Base-by-base conservation (phyloP, 169 alveolate species). In the Amoebophrya sp. region DNA sequence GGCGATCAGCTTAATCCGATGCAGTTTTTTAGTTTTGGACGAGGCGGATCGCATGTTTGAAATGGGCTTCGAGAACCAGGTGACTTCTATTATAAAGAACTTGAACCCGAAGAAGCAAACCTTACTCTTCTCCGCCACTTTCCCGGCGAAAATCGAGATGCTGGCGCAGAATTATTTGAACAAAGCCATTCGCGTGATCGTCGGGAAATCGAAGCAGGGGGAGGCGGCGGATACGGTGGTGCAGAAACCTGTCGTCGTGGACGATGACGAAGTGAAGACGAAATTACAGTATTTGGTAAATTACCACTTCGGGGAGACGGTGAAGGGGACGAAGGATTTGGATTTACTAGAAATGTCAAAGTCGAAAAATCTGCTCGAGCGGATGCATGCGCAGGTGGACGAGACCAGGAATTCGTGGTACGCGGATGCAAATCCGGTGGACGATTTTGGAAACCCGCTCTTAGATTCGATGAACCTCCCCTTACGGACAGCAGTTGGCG, bases 1-100 rank as follows among this genome's bases (percentile, higher is more conserved):
- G 39, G 95, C 95, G 54, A 95, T 97, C 91, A 93, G 95, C 39
- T 93, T 98, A 91, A 94, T 94, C 41, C 95, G 95, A 25, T 96
- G 97, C 92, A 93, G 94, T 92, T 97, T 94, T 93, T 93, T 97
- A 90, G 97, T 97, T 32, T 94, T 98, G 89, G 99, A 98, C 95
- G 99, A 98, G 94, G 99, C 99, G 10, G 99, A 98, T 95, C 93
- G 97, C 94, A 92, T 97, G 94, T 93, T 97, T n/a, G 99, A 98
- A 91, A 93, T 96, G 96, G 99, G 99, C 0, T 98, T 98, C 94
- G 99, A 98, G 92, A 96, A 96, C 41, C 98, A 97, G 91, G 94
- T 93, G 95, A 93, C 54, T 12, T 39, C 40, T 18, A 29, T 89
- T 23, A 53, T 89, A 29, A 40, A 89, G 77, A 89, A 54, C 23